Evolutionary conservation across 345 rosid genomes (phyloP).

Genomic region (Turnera subulata): DNA sequence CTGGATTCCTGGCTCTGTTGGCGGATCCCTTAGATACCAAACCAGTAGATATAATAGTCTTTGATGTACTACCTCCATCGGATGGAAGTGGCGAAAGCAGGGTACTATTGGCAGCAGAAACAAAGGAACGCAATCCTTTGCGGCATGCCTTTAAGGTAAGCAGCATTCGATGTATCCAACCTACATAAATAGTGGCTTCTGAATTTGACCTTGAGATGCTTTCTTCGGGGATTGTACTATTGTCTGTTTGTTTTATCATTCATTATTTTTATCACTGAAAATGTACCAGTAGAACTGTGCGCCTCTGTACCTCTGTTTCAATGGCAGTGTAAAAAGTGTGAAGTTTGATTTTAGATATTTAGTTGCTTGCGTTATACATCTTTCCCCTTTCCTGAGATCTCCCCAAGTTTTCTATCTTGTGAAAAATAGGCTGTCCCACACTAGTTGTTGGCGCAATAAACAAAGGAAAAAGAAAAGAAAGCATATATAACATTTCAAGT

Average conservation of each 20-base stretch:
- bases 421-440: too few species aligned
- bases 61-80: conserved; percentile 85
- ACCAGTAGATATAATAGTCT: conserved; percentile 83
- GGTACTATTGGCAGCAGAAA: conserved; percentile 74
- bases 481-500: too few species aligned
- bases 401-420: too few species aligned
- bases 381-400: too few species aligned
- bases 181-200: not conserved
- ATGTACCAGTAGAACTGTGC: not conserved
- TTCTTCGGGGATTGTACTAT: too few species aligned
- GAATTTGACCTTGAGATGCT: not conserved
- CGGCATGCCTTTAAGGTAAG: conserved; percentile 91
- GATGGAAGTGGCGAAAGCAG: conserved; percentile 79
- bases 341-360: too few species aligned
- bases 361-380: too few species aligned
- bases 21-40: conserved; percentile 83
- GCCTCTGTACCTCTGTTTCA: not conserved
- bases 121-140: conserved; percentile 86
- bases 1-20: conserved; percentile 91
- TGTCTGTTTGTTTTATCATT: not conserved
- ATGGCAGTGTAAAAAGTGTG: not conserved
- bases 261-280: not conserved
- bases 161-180: conserved; percentile 1
- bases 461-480: too few species aligned
- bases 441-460: too few species aligned